phyloP scores from a whole-genome alignment of 441 rosid genomes.

The Euphorbia corollata region DNA sequence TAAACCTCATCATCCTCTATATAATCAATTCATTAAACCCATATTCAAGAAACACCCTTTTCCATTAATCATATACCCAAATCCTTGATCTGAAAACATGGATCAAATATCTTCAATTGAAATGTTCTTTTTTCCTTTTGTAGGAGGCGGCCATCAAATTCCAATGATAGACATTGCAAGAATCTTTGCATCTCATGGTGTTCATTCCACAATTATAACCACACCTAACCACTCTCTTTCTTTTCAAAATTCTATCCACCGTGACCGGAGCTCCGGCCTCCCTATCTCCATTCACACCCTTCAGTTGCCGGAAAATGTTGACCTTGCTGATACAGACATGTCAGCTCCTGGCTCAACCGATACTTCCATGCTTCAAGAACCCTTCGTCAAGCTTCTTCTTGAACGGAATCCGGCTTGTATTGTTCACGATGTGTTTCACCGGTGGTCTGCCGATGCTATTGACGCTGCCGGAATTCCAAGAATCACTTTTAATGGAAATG shows the following conservation, averaged over 20 bases:
- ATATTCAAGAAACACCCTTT: no score
- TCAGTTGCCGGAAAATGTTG: slow-evolving; percentile 14
- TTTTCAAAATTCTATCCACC: slow-evolving; percentile 17
- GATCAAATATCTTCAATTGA: slow-evolving; percentile 25
- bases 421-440: slow-evolving; percentile 33
- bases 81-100: slow-evolving; percentile 13
- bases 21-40: neutral
- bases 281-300: slow-evolving; percentile 20
- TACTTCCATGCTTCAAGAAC: slow-evolving; percentile 33
- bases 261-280: slow-evolving; percentile 19
- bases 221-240: slow-evolving; percentile 24
- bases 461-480: slow-evolving; percentile 26
- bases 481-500: slow-evolving; percentile 29
- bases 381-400: slow-evolving; percentile 21
- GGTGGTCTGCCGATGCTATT: slow-evolving; percentile 31
- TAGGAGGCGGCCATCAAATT: slow-evolving; percentile 44
- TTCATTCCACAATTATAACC: slow-evolving; percentile 20
- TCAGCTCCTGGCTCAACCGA: slow-evolving; percentile 22
- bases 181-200: slow-evolving; percentile 32
- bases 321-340: slow-evolving; percentile 21
- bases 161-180: slow-evolving; percentile 44
- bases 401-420: slow-evolving; percentile 29
- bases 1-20: neutral
- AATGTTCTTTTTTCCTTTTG: slow-evolving; percentile 40
- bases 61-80: no score